Percentiles rank a stretch among this genome's conserved stretches.
These are phyloP conservation scores for Niveomyces coronatus DNA, from an alignment of 2,329 filamentous ascomycete genomes.

Conservation along the genomic window DNA sequence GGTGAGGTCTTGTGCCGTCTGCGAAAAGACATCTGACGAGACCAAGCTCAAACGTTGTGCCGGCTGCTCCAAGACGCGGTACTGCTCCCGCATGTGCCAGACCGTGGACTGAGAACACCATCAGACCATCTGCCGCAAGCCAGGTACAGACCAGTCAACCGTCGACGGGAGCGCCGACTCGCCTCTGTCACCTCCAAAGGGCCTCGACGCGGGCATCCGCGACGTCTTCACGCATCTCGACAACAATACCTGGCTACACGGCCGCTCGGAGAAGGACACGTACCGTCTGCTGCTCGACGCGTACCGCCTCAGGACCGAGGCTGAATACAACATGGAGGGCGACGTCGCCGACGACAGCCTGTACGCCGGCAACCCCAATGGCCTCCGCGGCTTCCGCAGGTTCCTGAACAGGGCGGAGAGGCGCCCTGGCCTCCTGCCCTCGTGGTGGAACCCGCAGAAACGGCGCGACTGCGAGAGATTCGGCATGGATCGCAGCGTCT, in stretches of 20 bases:
- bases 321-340: constrained; percentile 21
- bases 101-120: constrained; percentile 40
- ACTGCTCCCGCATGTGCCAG: constrained; percentile 44
- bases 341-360: constrained; percentile 19
- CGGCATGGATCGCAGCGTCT: constrained; percentile 19
- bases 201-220: constrained; percentile 19
- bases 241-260: constrained; percentile 31
- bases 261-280: constrained; percentile 31
- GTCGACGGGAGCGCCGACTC: constrained; percentile 3
- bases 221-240: constrained; percentile 31
- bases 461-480: constrained; percentile 25
- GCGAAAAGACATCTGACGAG: constrained; percentile 19
- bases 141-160: constrained; percentile 5
- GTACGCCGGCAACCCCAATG: constrained; percentile 16
- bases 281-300: constrained; percentile 36
- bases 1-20: too few relatives aligned
- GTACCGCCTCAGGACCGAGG: constrained; percentile 36
- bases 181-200: constrained; percentile 16
- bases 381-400: constrained; percentile 22
- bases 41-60: constrained; percentile 30
- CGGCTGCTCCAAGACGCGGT: constrained; percentile 34
- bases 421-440: constrained; percentile 25
- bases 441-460: constrained; percentile 34
- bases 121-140: constrained; percentile 30
- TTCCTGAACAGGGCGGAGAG: constrained; percentile 24